Conservation (phyloP, 1,139 yeast species). For the Candida sp. region DNA sequence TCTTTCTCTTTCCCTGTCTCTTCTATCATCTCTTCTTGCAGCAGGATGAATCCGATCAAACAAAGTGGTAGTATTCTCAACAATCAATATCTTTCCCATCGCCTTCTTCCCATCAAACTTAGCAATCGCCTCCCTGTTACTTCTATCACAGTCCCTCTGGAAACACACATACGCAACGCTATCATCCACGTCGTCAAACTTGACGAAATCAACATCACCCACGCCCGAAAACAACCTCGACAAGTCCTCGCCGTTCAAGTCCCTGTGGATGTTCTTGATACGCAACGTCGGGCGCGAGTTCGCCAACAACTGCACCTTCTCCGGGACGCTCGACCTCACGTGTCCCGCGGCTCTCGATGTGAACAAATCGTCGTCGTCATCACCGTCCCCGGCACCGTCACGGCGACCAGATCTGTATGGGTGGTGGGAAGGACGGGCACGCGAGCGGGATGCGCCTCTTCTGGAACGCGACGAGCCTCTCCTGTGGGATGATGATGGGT, state of each 20-base stretch:
- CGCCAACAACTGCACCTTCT: conserved; percentile 32
- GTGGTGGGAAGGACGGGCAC: conserved; percentile 4
- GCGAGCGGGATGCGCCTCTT: conserved; percentile 5
- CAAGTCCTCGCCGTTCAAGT: conserved; percentile 65
- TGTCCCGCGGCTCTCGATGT: conserved; percentile 7
- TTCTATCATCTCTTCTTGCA: not conserved
- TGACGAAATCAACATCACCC: conserved; percentile 59
- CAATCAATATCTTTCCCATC: conserved; percentile 64
- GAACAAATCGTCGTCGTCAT: conserved; percentile 6
- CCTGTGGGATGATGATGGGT: conserved; percentile 7
- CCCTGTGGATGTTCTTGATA: conserved; percentile 64
- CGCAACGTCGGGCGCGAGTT: conserved; percentile 50
- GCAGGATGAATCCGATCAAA: conserved; percentile 44
- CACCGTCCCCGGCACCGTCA: not conserved
- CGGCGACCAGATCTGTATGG: conserved; percentile 5
- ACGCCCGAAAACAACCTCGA: conserved; percentile 56
- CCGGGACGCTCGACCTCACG: conserved; percentile 23
- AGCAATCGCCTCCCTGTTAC: conserved; percentile 52
- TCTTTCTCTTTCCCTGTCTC: not conserved
- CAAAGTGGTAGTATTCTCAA: conserved; percentile 64
- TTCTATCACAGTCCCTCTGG: conserved; percentile 35
- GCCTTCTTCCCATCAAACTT: conserved; percentile 74
- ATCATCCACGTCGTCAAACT: conserved; percentile 57
- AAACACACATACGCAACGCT: conserved; percentile 66
- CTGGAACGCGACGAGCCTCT: conserved; percentile 4